These are phyloP conservation scores for Furcasterigmium furcatum DNA, from an alignment of 2,329 filamentous ascomycete genomes.

Conservation along the genomic window DNA sequence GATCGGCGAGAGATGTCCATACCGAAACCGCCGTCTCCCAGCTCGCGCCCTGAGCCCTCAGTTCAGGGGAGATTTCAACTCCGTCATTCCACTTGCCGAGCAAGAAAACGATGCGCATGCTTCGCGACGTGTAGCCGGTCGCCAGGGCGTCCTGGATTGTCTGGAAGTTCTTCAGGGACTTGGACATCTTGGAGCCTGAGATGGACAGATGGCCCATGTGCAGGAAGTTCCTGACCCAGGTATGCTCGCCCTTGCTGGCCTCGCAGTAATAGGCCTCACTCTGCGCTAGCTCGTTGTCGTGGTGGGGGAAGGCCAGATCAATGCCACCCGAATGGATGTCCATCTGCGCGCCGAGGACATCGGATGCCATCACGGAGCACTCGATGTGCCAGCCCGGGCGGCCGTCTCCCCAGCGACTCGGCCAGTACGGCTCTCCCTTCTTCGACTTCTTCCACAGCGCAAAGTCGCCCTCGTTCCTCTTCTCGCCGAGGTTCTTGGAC, in stretches of 20 bases:
- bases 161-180: conserved; percentile 92
- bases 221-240: conserved; percentile 94
- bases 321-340: conserved; percentile 94
- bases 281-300: conserved; percentile 89
- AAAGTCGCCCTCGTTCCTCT: conserved; percentile 80
- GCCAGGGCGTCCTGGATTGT: conserved; percentile 82
- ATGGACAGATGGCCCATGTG: conserved; percentile 90
- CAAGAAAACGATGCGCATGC: conserved; percentile 81
- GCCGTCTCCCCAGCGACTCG: conserved; percentile 81
- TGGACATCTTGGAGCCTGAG: conserved; percentile 91
- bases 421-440: conserved; percentile 87
- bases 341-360: conserved; percentile 78
- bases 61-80: conserved; percentile 83
- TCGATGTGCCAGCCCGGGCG: conserved; percentile 97
- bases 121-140: conserved; percentile 69
- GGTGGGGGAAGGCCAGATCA: conserved; percentile 87
- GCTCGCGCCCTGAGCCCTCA: conserved; percentile 68
- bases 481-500: conserved; percentile 57
- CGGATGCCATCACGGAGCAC: conserved; percentile 93
- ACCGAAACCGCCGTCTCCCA: conserved; percentile 80
- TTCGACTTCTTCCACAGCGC: conserved; percentile 93
- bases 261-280: conserved; percentile 78
- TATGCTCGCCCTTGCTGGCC: conserved; percentile 49
- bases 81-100: conserved; percentile 88
- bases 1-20: conserved; percentile 19